Evolutionary conservation across 345 rosid species (phyloP).

Genomic region (Brassica napus): Da-Ae NC_063446.1:25061501-25062000

Average conservation of each 20-base stretch:
- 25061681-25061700: conserved; percentile 65
- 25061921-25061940: conserved; percentile 49
- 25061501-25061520: conserved; percentile 91
- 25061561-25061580: conserved; percentile 1
- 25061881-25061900: conserved; percentile 5
- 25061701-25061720: conserved; percentile 10
- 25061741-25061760: not conserved
- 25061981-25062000: conserved; percentile 65
- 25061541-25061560: conserved; percentile 29
- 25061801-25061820: conserved; percentile 82
- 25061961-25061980: conserved; percentile 55
- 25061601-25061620: not conserved
- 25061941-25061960: conserved; percentile 58
- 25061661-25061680: conserved; percentile 93
- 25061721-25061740: conserved; percentile 12
- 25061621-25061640: conserved; percentile 59
- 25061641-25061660: conserved; percentile 69
- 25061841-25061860: conserved; percentile 70
- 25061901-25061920: conserved; percentile 1
- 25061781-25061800: conserved; percentile 79
- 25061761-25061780: conserved; percentile 12
- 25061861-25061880: conserved; percentile 60
- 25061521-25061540: conserved; percentile 84
- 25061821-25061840: conserved; percentile 90
- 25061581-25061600: not conserved